Percentiles rank a stretch among this genome's conserved stretches.
These are phyloP conservation scores for Septoria linicola DNA, from an alignment of 2,329 filamentous ascomycete genomes.

Conservation along the genomic window DNA sequence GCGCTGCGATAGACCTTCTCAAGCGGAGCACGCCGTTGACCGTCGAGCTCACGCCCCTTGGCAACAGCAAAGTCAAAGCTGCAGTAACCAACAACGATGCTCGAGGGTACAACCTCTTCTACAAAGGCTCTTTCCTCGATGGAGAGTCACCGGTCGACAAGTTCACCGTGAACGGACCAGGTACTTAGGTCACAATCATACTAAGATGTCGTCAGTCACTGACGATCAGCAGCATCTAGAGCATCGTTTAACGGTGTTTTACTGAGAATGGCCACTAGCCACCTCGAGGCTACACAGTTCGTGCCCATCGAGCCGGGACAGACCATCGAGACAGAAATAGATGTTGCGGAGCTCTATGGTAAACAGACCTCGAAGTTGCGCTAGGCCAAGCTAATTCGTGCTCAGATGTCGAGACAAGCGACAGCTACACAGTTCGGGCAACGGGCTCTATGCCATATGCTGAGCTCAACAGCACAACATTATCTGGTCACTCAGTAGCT, in stretches of 20 bases:
- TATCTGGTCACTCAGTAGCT: conserved; percentile 53
- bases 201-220: background rate
- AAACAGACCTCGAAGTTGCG: background rate
- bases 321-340: conserved; percentile 55
- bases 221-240: conserved; percentile 16
- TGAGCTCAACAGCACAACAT: conserved; percentile 50
- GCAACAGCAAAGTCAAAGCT: conserved; percentile 30
- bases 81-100: conserved; percentile 30
- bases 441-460: conserved; percentile 59
- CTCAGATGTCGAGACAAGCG: conserved; percentile 49
- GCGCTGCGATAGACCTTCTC: conserved; percentile 23
- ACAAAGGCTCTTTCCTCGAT: conserved; percentile 31
- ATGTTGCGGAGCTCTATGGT: conserved; percentile 55
- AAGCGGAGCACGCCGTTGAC: conserved; percentile 27
- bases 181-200: conserved; percentile 15
- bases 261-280: conserved; percentile 48
- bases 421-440: conserved; percentile 57
- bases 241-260: conserved; percentile 54
- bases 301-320: conserved; percentile 48
- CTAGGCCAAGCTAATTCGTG: background rate
- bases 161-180: conserved; percentile 25
- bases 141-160: conserved; percentile 31
- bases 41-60: conserved; percentile 25
- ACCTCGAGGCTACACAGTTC: conserved; percentile 53
- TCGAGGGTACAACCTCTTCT: conserved; percentile 30